phyloP scores from a whole-genome alignment of 306 rosid genomes.

The Medicago truncatula region MtrunA17r5.0-ANR NC_053045.1:42593501-42594000 shows the following conservation, averaged over 20 bases:
- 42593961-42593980: constrained; percentile 79
- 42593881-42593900: neutral
- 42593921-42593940: neutral
- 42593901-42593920: constrained; percentile 4
- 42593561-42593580: too few species aligned
- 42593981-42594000: constrained; percentile 57
- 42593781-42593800: too few species aligned
- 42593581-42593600: too few species aligned
- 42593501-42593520: too few species aligned
- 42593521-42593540: too few species aligned
- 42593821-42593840: constrained; percentile 11
- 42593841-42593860: neutral
- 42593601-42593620: too few species aligned
- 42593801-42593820: neutral
- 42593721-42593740: constrained; percentile 81
- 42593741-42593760: constrained; percentile 50
- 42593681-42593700: constrained; percentile 58
- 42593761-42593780: neutral
- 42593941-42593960: neutral
- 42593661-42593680: constrained; percentile 47
- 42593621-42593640: too few species aligned
- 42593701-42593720: constrained; percentile 69
- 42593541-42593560: too few species aligned
- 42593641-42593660: too few species aligned
- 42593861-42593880: too few species aligned